Percentiles rank a stretch among this genome's conserved stretches.
Conservation (phyloP, 2,329 filamentous ascomycete genomes). For the Plenodomus tracheiphilus region DNA sequence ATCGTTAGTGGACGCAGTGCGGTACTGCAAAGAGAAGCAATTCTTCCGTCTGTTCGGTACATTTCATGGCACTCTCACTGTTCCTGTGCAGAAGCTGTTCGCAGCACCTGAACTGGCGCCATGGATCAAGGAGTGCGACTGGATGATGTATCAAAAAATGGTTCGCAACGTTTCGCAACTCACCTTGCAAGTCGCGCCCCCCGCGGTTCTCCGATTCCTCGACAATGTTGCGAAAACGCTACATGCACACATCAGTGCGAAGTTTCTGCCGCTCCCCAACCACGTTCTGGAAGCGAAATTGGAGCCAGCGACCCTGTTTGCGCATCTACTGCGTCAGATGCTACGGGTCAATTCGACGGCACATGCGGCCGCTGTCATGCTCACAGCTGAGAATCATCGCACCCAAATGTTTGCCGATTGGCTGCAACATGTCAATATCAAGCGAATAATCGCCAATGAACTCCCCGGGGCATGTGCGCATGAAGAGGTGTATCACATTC, state of each 20-base stretch:
- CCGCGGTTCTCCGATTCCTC: conserved; percentile 82
- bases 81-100: conserved; percentile 93
- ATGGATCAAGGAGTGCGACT: conserved; percentile 96
- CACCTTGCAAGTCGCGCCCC: conserved; percentile 87
- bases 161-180: conserved; percentile 88
- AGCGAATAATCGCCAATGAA: conserved; percentile 60
- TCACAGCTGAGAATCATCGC: conserved; percentile 84
- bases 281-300: conserved; percentile 89
- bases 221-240: conserved; percentile 83
- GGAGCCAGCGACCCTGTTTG: conserved; percentile 85
- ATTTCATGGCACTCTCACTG: conserved; percentile 94
- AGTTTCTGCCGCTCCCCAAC: conserved; percentile 80
- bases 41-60: conserved; percentile 95
- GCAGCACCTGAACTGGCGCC: conserved; percentile 77
- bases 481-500: conserved; percentile 59
- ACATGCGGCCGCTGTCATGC: conserved; percentile 89
- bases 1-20: conserved; percentile 90
- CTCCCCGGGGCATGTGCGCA: conserved; percentile 57
- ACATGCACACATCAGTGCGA: conserved; percentile 78
- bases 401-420: conserved; percentile 97
- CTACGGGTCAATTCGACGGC: conserved; percentile 91
- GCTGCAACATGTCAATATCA: conserved; percentile 65
- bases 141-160: conserved; percentile 95
- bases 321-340: conserved; percentile 80
- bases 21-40: conserved; percentile 94